phyloP scores from a whole-genome alignment of 768 basidiomycete genomes.

The Leccinum truebloodii region DNA sequence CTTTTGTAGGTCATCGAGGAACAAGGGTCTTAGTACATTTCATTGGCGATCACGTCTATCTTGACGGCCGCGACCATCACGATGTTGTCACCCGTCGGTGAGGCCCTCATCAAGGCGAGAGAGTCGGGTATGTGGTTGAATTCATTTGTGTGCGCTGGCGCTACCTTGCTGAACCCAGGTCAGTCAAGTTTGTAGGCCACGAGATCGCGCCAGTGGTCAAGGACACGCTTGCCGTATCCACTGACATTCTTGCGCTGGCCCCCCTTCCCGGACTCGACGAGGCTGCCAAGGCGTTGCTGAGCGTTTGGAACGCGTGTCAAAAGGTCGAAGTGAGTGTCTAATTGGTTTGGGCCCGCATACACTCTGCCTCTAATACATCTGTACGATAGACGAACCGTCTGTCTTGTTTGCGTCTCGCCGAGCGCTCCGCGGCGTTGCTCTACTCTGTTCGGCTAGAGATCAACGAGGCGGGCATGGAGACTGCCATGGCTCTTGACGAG shows the following conservation, averaged over 20 bases:
- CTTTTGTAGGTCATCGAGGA: neutral
- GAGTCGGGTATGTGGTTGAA: slow-evolving; percentile 18
- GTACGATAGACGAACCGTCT: slow-evolving; percentile 59
- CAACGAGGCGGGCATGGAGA: slow-evolving; percentile 52
- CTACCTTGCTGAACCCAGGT: slow-evolving; percentile 10
- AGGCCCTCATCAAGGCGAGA: slow-evolving; percentile 22
- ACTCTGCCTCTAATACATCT: neutral
- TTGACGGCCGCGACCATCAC: slow-evolving; percentile 18
- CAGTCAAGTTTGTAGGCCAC: slow-evolving; percentile 36
- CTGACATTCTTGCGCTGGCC: slow-evolving; percentile 44
- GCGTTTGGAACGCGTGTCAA: slow-evolving; percentile 67
- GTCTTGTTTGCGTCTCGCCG: slow-evolving; percentile 67
- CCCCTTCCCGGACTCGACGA: slow-evolving; percentile 58
- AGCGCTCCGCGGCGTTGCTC: slow-evolving; percentile 70
- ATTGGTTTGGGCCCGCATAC: neutral
- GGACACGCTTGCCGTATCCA: slow-evolving; percentile 38
- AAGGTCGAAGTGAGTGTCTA: slow-evolving; percentile 54
- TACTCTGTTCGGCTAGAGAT: slow-evolving; percentile 65
- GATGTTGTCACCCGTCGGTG: slow-evolving; percentile 26
- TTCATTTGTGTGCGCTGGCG: neutral
- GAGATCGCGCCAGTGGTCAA: slow-evolving; percentile 35
- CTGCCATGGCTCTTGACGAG: slow-evolving; percentile 47
- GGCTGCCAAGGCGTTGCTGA: slow-evolving; percentile 52
- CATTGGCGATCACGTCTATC: slow-evolving; percentile 31
- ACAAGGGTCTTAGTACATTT: slow-evolving; percentile 20